Evolutionary conservation across 176 grass and related monocot genomes (phyloP).

Genomic region (Ensete ventricosum): DNA sequence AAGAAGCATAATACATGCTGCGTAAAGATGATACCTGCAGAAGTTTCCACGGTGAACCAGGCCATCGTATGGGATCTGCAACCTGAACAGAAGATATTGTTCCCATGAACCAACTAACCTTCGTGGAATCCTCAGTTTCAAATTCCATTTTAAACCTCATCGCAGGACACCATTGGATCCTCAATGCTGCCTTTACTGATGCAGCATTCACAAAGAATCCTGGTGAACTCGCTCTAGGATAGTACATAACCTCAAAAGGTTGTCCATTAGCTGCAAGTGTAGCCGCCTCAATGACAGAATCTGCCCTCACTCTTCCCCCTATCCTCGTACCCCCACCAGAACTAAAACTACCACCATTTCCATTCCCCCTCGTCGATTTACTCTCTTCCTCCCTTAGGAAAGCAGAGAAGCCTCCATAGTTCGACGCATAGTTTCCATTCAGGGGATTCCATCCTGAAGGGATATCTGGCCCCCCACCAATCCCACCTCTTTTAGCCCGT

Average conservation of each 20-base stretch:
- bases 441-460: slow-evolving; percentile 23
- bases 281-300: slow-evolving; percentile 18
- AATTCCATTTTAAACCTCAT: slow-evolving; percentile 24
- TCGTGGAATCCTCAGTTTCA: slow-evolving; percentile 19
- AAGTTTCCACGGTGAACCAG: slow-evolving; percentile 18
- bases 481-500: slow-evolving; percentile 69
- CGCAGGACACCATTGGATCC: slow-evolving; percentile 15
- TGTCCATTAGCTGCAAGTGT: slow-evolving; percentile 14
- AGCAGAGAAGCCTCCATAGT: slow-evolving; percentile 54
- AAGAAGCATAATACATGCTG: background rate
- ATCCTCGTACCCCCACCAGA: slow-evolving; percentile 2
- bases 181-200: slow-evolving; percentile 17
- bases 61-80: slow-evolving; percentile 15
- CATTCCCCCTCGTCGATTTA: slow-evolving; percentile 24
- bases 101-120: slow-evolving; percentile 23
- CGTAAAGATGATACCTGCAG: slow-evolving; percentile 13
- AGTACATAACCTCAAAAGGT: slow-evolving; percentile 15
- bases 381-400: slow-evolving; percentile 57
- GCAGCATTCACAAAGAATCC: slow-evolving; percentile 19
- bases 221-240: slow-evolving; percentile 16
- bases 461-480: slow-evolving; percentile 24
- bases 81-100: slow-evolving; percentile 20
- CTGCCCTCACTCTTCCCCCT: background rate
- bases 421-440: slow-evolving; percentile 1
- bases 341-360: slow-evolving; percentile 13